Conservation (phyloP, 805 yeast species). For the Metschnikowia orientalis region DNA sequence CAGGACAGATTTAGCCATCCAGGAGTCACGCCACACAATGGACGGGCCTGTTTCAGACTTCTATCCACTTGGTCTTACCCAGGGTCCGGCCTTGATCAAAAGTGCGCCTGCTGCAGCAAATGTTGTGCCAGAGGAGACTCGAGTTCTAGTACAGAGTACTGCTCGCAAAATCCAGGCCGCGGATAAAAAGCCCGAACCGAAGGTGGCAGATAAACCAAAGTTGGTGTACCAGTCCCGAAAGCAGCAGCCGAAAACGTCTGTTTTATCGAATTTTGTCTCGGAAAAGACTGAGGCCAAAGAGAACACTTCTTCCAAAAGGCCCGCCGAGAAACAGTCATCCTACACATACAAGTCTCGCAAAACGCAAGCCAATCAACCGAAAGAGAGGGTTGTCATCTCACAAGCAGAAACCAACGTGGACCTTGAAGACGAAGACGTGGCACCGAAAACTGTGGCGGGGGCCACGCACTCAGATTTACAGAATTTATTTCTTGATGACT, state of each 20-base stretch:
- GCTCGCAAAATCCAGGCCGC: background rate
- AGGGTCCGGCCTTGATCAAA: constrained; percentile 24
- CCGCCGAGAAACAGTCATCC: constrained; percentile 4
- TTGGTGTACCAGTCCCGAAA: constrained; percentile 15
- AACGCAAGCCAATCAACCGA: constrained; percentile 25
- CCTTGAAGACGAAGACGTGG: constrained; percentile 1
- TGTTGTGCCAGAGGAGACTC: background rate
- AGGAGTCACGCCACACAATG: constrained; percentile 16
- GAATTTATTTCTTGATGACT: constrained; percentile 16
- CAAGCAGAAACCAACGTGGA: constrained; percentile 8
- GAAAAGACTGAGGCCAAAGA: constrained; percentile 12
- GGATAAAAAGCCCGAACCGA: background rate
- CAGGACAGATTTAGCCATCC: constrained; percentile 13
- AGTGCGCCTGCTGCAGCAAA: background rate
- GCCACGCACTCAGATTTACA: constrained; percentile 10
- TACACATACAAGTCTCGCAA: constrained; percentile 36
- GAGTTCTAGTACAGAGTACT: background rate
- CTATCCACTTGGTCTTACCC: constrained; percentile 28
- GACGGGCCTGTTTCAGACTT: no score
- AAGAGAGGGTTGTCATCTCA: constrained; percentile 37
- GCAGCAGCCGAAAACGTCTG: constrained; percentile 9
- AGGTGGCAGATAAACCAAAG: constrained; percentile 6
- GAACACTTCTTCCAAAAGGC: background rate
- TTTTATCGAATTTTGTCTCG: constrained; percentile 15
- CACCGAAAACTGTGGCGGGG: background rate